Conservation (phyloP, 1,284 basidiomycete species). For the Pseudozyma hubeiensis region DNA sequence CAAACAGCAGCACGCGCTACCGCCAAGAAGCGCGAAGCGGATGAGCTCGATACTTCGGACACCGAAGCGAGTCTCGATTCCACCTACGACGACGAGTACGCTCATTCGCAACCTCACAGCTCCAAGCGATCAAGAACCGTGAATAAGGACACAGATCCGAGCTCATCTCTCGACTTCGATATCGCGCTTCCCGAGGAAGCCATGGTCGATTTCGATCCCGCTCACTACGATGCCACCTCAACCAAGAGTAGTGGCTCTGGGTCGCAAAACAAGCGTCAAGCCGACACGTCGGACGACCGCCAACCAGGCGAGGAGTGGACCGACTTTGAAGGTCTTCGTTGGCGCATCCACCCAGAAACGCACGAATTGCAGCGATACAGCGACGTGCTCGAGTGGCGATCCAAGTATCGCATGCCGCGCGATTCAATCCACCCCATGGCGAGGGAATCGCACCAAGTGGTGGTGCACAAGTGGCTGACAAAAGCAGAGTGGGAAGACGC, state of each 20-base stretch:
- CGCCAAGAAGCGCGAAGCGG: slow-evolving; percentile 46
- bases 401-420: slow-evolving; percentile 62
- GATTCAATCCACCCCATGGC: slow-evolving; percentile 63
- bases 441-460: slow-evolving; percentile 50
- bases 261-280: slow-evolving; percentile 37
- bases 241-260: neutral
- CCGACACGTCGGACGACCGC: slow-evolving; percentile 56
- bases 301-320: slow-evolving; percentile 62
- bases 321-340: slow-evolving; percentile 60
- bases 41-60: slow-evolving; percentile 28
- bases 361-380: slow-evolving; percentile 41
- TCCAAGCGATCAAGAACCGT: slow-evolving; percentile 24
- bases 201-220: slow-evolving; percentile 37
- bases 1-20: slow-evolving; percentile 19
- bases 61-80: slow-evolving; percentile 20
- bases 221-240: neutral
- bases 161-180: slow-evolving; percentile 33
- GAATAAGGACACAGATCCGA: slow-evolving; percentile 25
- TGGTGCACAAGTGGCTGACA: slow-evolving; percentile 54
- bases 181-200: slow-evolving; percentile 34
- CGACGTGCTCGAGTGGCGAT: slow-evolving; percentile 56
- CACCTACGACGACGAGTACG: slow-evolving; percentile 17
- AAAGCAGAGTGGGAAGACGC: slow-evolving; percentile 62
- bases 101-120: slow-evolving; percentile 14
- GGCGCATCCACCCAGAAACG: slow-evolving; percentile 60